Evolutionary conservation across 305 asterid species (phyloP), one percentile per base, ranked within the genome.

Genomic region (Solanum aculeatissimum): DNA sequence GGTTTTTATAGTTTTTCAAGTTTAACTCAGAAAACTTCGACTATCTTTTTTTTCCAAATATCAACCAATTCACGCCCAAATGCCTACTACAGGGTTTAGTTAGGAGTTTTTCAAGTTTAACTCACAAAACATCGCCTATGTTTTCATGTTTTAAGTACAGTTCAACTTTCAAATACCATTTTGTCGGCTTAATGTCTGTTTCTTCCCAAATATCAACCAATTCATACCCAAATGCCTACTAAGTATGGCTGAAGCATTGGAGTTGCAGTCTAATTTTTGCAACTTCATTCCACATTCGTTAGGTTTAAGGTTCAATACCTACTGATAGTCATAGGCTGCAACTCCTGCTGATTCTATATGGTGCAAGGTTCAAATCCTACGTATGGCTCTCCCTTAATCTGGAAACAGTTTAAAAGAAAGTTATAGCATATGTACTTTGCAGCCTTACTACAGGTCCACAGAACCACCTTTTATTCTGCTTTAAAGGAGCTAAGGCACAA

Each of bases 371-470:
- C 35, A 42, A 42, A 12, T 71, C 29, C 79, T 40, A 10, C 16
- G 9, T 71, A 71, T 7, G 13, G 78, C 78, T 43, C 53, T 70
- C 32, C 53, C n/a, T 7, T 45, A 7, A 71, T n/a, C 19, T 6
- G 9, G 38, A 42, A 42, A 42, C 49, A 42, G 35, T 12, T 12
- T 43, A 43, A 43, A 43, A 43, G 40, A 7, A 27, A 29, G 8
- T 62, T 23, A 16, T 47, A 3, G 23, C 6, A 6, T 21, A 47
- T 71, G 13, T 42, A 72, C 57, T 72, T 47, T 72, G 38, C 35
- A 72, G 57, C 91, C 90, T 93, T 58, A 94, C 94, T 57, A 89
- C 92, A 86, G 93, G 96, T 57, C 93, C 88, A 6, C 89, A 93
- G 85, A 91, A 87, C 3, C 91, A 85, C 90, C 87, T 87, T 23